Evolutionary conservation across 2,329 filamentous ascomycete species (phyloP).

Genomic region (Pyricularia grisea): DNA sequence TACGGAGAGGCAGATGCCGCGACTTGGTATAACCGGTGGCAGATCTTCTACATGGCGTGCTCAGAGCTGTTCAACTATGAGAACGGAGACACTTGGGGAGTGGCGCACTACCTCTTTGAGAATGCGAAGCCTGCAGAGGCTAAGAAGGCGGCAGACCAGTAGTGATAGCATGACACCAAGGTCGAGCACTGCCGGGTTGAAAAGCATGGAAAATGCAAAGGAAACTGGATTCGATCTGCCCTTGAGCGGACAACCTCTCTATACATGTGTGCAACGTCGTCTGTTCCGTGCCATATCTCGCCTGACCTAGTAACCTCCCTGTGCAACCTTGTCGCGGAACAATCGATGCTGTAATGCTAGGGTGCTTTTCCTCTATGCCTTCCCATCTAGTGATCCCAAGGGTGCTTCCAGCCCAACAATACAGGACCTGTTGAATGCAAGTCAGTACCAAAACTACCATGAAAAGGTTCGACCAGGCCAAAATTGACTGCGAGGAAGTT

Average conservation of each 20-base stretch:
- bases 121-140: constrained; percentile 24
- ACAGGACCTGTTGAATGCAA: constrained; percentile 46
- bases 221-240: background rate
- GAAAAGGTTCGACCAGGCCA: background rate
- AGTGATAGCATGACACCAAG: background rate
- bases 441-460: constrained; percentile 9
- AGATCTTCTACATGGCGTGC: constrained; percentile 65
- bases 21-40: constrained; percentile 62
- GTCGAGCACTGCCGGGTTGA: background rate
- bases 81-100: constrained; percentile 58
- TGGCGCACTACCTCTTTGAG: constrained; percentile 57
- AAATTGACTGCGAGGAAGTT: background rate
- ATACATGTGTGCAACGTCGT: background rate
- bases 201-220: background rate
- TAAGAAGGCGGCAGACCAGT: background rate
- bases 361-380: background rate
- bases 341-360: background rate
- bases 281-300: background rate
- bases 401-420: constrained; percentile 88
- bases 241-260: background rate
- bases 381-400: constrained; percentile 73
- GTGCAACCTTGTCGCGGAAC: background rate
- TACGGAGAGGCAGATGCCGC: constrained; percentile 50
- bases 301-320: background rate
- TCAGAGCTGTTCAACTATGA: constrained; percentile 59